Evolutionary conservation across 78 protist species (phyloP), one percentile per base, ranked within the genome.

Genomic region (Chrysochromulina parva): DNA sequence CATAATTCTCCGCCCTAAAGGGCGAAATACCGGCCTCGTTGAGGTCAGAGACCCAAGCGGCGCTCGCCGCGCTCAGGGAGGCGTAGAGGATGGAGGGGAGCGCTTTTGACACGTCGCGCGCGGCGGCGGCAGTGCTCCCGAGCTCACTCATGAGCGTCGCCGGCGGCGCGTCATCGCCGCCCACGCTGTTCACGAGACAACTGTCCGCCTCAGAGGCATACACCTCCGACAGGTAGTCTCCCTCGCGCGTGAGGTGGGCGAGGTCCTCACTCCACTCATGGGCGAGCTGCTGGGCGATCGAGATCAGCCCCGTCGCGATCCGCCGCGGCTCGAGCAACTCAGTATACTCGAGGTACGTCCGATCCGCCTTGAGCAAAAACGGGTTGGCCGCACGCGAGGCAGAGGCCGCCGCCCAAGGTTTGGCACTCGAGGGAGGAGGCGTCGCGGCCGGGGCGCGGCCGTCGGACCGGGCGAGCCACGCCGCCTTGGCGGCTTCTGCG

Each of bases 341-440:
- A 6, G 9, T 20, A 62, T 24, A 78, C 55, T 1, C 38, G 11
- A 28, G 1, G 60, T 24, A 53, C 62, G 24, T 2, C 62, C 2
- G 14, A 47, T 3, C 17, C n/a, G 2, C 10, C 62, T 78, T 52
- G 28, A 22, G 0, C 19, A 74, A 26, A 47, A 53, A 78, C 50
- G 86, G 86, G 59, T 78, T 78, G 20, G 4, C 17, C 38, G 13
- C 14, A 7, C 86, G 57, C 57, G 57, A 50, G 1, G 86, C 86
- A 3, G 86, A 48, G 0, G 86, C 86, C 5, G 86, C 26, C 0
- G 86, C 86, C 86, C 86, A 78, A 58, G 86, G 85, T 24, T 16
- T 71, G 55, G 52, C 24, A 3, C 24, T 11, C 81, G 55, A 47
- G 55, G 53, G 10, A 28, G 1, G 10, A 7, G 3, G 73, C 73